These are phyloP conservation scores for Monosporozyma solicola DNA, from an alignment of 805 yeast species.

Conservation along the genomic window DNA sequence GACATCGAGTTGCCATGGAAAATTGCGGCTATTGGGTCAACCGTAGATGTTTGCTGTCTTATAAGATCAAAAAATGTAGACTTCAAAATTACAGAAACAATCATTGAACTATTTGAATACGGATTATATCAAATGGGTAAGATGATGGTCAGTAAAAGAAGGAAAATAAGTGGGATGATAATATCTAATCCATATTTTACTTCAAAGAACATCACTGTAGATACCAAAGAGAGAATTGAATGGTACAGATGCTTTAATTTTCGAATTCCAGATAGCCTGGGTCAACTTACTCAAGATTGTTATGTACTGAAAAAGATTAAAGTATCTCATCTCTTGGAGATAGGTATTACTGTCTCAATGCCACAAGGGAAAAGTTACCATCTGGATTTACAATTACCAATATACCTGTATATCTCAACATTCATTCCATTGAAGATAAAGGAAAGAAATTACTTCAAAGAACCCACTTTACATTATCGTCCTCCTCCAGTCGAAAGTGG, in stretches of 20 bases:
- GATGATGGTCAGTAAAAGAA: conserved; percentile 52
- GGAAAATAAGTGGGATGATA: conserved; percentile 41
- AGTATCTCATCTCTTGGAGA: conserved; percentile 82
- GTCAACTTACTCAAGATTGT: conserved; percentile 81
- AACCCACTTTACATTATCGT: neutral
- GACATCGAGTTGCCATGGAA: conserved; percentile 77
- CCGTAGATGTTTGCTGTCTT: conserved; percentile 31
- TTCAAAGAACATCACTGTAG: conserved; percentile 24
- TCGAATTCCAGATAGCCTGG: conserved; percentile 61
- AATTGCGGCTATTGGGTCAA: conserved; percentile 85
- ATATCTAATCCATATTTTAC: conserved; percentile 5
- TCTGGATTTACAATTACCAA: conserved; percentile 81
- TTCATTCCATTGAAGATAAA: conserved; percentile 53
- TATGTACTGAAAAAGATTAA: conserved; percentile 59
- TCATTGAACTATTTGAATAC: conserved; percentile 56
- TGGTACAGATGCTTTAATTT: conserved; percentile 68
- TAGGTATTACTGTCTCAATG: conserved; percentile 67
- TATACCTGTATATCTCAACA: conserved; percentile 69
- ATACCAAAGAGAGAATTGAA: conserved; percentile 37
- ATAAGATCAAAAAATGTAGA: neutral
- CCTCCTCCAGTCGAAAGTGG: neutral
- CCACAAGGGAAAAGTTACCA: conserved; percentile 93
- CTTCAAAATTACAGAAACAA: neutral
- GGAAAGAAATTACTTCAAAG: conserved; percentile 4
- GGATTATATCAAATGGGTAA: conserved; percentile 55